Percentiles rank a stretch among this genome's conserved stretches.
Conservation (phyloP, 2,329 filamentous ascomycete genomes). For the Dactylellina sp. region DNA sequence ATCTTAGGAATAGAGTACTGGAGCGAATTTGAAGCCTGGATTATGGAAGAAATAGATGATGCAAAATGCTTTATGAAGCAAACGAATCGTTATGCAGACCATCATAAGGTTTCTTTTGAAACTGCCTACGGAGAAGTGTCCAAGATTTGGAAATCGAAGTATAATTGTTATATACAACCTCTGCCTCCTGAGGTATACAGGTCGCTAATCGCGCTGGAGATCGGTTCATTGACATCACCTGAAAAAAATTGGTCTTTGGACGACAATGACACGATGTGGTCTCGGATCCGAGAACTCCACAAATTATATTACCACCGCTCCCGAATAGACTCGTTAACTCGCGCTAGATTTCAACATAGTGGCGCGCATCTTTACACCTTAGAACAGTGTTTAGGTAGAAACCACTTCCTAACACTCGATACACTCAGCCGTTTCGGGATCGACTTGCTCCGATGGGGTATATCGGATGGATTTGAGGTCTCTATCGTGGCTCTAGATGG, state of each 20-base stretch:
- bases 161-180: neutral
- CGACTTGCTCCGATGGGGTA: neutral
- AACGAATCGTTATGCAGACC: neutral
- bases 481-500: neutral
- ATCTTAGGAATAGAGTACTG: neutral
- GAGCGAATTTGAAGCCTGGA: neutral
- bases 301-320: neutral
- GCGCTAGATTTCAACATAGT: neutral
- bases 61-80: neutral
- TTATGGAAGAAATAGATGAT: neutral
- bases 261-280: neutral
- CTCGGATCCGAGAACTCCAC: neutral
- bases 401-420: constrained; percentile 1
- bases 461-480: neutral
- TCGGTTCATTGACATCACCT: neutral
- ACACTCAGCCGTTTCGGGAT: neutral
- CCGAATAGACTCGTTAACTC: neutral
- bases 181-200: neutral
- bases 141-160: neutral
- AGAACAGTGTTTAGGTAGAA: neutral
- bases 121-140: neutral
- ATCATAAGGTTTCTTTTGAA: neutral
- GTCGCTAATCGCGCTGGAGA: neutral
- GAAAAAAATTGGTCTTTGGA: neutral
- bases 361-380: neutral